Percentiles rank a stretch among this genome's conserved stretches.
Evolutionary conservation across 768 basidiomycete species (phyloP).

Genomic region (Rhizopogon salebrosus): DNA sequence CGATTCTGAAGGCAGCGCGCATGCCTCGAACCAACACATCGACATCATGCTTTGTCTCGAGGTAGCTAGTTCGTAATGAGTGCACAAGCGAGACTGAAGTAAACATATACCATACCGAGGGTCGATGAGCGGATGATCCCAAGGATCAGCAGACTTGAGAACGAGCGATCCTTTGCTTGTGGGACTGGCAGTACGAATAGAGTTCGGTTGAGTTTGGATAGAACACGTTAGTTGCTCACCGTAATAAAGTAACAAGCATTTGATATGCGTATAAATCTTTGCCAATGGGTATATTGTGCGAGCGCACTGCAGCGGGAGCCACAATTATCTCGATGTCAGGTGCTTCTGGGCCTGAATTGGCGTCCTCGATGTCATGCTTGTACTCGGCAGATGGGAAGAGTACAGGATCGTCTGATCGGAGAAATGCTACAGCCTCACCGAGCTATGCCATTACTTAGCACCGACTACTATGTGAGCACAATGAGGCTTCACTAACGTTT

Average conservation of each 20-base stretch:
- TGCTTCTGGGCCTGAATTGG: slow-evolving; percentile 5
- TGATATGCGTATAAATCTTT: slow-evolving; percentile 13
- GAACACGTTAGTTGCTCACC: slow-evolving; percentile 9
- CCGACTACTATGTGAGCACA: neutral
- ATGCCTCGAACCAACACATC: slow-evolving; percentile 35
- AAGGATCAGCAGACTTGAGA: slow-evolving; percentile 35
- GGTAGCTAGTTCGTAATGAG: slow-evolving; percentile 28
- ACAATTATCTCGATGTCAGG: slow-evolving; percentile 9
- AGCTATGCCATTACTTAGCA: slow-evolving; percentile 2
- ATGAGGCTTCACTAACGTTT: slow-evolving; percentile 32
- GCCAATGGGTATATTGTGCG: neutral
- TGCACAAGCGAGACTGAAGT: neutral
- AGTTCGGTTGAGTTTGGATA: neutral
- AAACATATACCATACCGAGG: slow-evolving; percentile 28
- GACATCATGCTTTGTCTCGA: slow-evolving; percentile 36
- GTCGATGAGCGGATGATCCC: slow-evolving; percentile 37
- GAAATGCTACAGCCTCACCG: slow-evolving; percentile 13
- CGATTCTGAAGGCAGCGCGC: slow-evolving; percentile 33
- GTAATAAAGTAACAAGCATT: slow-evolving; percentile 17
- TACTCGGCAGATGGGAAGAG: slow-evolving; percentile 4
- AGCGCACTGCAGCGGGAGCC: neutral
- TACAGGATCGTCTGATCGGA: slow-evolving; percentile 11
- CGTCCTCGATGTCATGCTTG: slow-evolving; percentile 3
- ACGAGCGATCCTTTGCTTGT: slow-evolving; percentile 37
- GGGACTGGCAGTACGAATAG: slow-evolving; percentile 28